Evolutionary conservation across 2,329 filamentous ascomycete genomes (phyloP).

Genomic region (Colletotrichum liriopes): DNA sequence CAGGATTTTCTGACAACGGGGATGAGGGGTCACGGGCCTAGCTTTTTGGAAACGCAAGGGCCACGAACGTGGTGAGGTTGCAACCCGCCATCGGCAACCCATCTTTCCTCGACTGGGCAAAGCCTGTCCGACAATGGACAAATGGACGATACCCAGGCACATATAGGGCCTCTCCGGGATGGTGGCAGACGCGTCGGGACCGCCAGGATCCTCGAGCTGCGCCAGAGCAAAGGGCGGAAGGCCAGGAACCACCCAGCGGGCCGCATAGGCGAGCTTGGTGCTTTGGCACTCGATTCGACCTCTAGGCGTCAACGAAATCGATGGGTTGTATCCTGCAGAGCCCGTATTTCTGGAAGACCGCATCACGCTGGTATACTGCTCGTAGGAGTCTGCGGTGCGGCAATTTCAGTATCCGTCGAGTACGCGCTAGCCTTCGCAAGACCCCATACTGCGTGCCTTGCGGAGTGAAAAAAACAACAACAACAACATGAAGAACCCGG

Average conservation of each 20-base stretch:
- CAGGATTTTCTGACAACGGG: slow-evolving; percentile 4
- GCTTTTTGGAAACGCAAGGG: slow-evolving; percentile 15
- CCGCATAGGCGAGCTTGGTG: background rate
- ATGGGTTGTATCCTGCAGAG: background rate
- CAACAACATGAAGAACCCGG: background rate
- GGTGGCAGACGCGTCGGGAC: background rate
- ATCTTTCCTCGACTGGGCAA: slow-evolving; percentile 38
- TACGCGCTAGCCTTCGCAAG: background rate
- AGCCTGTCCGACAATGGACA: slow-evolving; percentile 8
- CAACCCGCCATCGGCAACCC: slow-evolving; percentile 39
- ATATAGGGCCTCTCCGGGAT: slow-evolving; percentile 21
- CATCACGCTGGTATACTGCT: background rate
- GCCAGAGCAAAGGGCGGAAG: background rate
- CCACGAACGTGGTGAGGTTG: slow-evolving; percentile 43
- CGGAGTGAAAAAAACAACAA: background rate
- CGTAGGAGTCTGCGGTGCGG: background rate
- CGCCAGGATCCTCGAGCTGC: background rate
- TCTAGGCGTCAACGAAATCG: background rate
- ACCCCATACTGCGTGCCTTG: background rate
- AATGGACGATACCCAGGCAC: slow-evolving; percentile 28
- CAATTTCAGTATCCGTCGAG: background rate
- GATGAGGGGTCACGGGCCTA: slow-evolving; percentile 23
- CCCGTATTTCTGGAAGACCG: background rate
- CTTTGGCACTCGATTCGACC: background rate
- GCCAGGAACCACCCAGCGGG: background rate